A percentile compares a stretch with the other conserved stretches of the same genome.
Evolutionary conservation across 225 moss, liverwort and hornwort genomes (phyloP).

Genomic region (Anthoceros angustus): DNA sequence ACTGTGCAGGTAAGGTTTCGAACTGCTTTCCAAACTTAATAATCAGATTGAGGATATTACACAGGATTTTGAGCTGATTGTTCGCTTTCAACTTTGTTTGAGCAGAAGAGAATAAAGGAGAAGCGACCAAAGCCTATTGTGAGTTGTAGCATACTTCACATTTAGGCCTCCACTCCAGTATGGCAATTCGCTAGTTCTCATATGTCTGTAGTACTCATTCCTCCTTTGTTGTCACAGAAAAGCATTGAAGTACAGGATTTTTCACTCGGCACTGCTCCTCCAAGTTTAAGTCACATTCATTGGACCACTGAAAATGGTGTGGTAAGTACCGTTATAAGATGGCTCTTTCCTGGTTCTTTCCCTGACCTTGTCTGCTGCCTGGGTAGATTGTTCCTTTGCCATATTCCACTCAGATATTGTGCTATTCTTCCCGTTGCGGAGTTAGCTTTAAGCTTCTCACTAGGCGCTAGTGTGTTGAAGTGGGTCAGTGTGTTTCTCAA

Average conservation of each 20-base stretch:
- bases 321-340: conserved; percentile 20
- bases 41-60: background rate
- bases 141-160: conserved; percentile 16
- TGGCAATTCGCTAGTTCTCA: background rate
- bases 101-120: conserved; percentile 75
- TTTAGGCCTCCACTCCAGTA: background rate
- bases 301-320: conserved; percentile 82
- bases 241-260: conserved; percentile 82
- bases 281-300: conserved; percentile 62
- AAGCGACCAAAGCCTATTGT: conserved; percentile 76
- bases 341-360: background rate
- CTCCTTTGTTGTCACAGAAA: conserved; percentile 34
- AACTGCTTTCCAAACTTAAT: background rate
- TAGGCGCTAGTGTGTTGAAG: too few species aligned
- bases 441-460: too few species aligned
- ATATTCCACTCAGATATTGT: background rate
- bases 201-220: background rate
- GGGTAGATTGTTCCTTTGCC: background rate
- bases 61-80: background rate
- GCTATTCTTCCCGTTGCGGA: too few species aligned
- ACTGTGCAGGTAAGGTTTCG: conserved; percentile 43
- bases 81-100: conserved; percentile 2
- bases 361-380: background rate
- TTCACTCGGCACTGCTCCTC: conserved; percentile 71
- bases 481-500: conserved; percentile 1